Percentiles rank a stretch among this genome's conserved stretches.
Evolutionary conservation across 495 filamentous ascomycete genomes (phyloP).

Genomic region (Chlorociboria aeruginascens): DNA sequence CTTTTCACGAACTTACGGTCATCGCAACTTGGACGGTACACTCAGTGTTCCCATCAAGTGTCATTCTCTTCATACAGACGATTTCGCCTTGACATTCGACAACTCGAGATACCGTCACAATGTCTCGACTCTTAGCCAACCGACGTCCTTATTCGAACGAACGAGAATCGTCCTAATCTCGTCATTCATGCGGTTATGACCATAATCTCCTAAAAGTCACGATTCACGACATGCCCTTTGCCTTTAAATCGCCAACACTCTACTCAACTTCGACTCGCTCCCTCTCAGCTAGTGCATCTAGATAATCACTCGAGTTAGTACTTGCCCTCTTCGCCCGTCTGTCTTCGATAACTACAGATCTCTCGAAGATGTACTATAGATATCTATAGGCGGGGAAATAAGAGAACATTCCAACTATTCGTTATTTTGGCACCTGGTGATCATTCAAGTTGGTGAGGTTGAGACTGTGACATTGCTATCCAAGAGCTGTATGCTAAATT

Average conservation of each 20-base stretch:
- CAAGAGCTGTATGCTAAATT: too few relatives aligned
- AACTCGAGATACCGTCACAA: slow-evolving; percentile 19
- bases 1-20: slow-evolving; percentile 21
- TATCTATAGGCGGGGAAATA: slow-evolving; percentile 16
- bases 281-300: slow-evolving; percentile 6
- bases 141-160: slow-evolving; percentile 23
- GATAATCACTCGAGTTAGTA: slow-evolving; percentile 5
- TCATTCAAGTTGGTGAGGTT: too few relatives aligned
- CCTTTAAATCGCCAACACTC: neutral
- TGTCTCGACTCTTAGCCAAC: slow-evolving; percentile 22
- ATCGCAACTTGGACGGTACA: slow-evolving; percentile 15
- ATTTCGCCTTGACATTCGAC: slow-evolving; percentile 19
- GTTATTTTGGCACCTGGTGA: too few relatives aligned
- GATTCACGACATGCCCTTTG: slow-evolving; percentile 14
- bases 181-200: slow-evolving; percentile 23
- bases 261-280: slow-evolving; percentile 12
- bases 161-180: slow-evolving; percentile 29
- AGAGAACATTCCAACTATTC: neutral
- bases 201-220: slow-evolving; percentile 19
- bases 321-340: slow-evolving; percentile 6
- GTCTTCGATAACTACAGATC: slow-evolving; percentile 7
- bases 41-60: slow-evolving; percentile 14
- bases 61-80: slow-evolving; percentile 17
- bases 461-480: too few relatives aligned
- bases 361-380: slow-evolving; percentile 12